A percentile compares a stretch with the other conserved stretches of the same genome.
These are phyloP conservation scores for Ogataea populi-albae DNA, from an alignment of 805 yeast species.

Conservation along the genomic window DNA sequence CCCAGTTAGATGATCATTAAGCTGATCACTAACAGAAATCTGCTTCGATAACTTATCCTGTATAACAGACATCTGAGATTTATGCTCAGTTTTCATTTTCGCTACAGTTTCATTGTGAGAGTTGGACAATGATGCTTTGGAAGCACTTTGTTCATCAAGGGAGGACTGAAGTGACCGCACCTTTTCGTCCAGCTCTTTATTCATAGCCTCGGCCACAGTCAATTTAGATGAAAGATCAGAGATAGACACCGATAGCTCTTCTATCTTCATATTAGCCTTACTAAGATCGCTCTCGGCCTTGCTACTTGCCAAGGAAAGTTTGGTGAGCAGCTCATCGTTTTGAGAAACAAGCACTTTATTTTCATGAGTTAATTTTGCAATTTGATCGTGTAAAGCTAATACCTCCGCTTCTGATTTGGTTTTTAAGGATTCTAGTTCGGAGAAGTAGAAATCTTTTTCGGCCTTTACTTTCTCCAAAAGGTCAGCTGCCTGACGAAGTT, in stretches of 20 bases:
- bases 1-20: too few relatives aligned
- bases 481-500: slow-evolving; percentile 28
- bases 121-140: neutral
- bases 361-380: slow-evolving; percentile 11
- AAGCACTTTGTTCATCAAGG: neutral
- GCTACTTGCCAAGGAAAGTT: too few relatives aligned
- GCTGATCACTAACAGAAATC: neutral
- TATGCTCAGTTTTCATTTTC: slow-evolving; percentile 1
- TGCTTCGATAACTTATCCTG: neutral
- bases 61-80: neutral
- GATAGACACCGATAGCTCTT: too few relatives aligned
- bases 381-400: slow-evolving; percentile 12
- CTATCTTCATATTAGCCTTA: too few relatives aligned
- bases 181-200: neutral
- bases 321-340: slow-evolving; percentile 11
- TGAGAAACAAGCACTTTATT: slow-evolving; percentile 20
- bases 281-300: too few relatives aligned
- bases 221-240: neutral
- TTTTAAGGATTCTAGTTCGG: slow-evolving; percentile 16
- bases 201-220: neutral
- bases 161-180: neutral
- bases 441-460: slow-evolving; percentile 20
- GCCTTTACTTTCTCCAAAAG: slow-evolving; percentile 24
- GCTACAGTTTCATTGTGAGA: neutral
- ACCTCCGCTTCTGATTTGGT: slow-evolving; percentile 3